Evolutionary conservation across 257 asterid genomes (phyloP).

Genomic region (Solanum habrochaites): DNA sequence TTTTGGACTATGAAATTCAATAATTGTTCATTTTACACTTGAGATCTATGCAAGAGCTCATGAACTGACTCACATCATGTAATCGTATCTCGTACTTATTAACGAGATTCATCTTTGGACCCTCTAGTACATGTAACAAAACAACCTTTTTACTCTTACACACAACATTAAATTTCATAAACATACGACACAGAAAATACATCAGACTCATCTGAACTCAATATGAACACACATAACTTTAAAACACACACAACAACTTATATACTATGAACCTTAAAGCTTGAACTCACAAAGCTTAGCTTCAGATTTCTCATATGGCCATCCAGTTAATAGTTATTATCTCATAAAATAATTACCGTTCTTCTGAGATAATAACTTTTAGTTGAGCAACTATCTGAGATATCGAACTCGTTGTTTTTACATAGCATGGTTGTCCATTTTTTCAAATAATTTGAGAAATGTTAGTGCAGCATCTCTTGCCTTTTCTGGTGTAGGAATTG

Average conservation of each 20-base stretch:
- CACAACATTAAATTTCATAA: not conserved
- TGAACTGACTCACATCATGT: not conserved
- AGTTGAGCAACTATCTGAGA: not conserved
- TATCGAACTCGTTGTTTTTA: not conserved
- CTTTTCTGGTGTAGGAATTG: not conserved
- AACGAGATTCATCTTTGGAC: not conserved
- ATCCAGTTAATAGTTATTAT: not conserved
- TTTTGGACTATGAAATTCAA: no score
- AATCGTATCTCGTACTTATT: not conserved
- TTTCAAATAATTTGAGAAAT: not conserved
- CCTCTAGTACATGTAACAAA: not conserved
- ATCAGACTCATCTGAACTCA: not conserved
- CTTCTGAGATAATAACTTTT: not conserved
- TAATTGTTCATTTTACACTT: no score
- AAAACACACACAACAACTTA: not conserved
- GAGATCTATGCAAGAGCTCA: not conserved
- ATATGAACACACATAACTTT: not conserved
- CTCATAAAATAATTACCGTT: not conserved
- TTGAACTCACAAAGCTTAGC: not conserved
- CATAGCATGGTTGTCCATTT: not conserved
- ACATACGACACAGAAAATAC: not conserved
- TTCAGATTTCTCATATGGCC: not conserved
- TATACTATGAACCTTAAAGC: not conserved
- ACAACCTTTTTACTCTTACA: not conserved
- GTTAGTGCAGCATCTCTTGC: slow-evolving; percentile 3